Conservation (phyloP, 1,284 basidiomycete genomes). For the Schizophyllum amplum region DNA sequence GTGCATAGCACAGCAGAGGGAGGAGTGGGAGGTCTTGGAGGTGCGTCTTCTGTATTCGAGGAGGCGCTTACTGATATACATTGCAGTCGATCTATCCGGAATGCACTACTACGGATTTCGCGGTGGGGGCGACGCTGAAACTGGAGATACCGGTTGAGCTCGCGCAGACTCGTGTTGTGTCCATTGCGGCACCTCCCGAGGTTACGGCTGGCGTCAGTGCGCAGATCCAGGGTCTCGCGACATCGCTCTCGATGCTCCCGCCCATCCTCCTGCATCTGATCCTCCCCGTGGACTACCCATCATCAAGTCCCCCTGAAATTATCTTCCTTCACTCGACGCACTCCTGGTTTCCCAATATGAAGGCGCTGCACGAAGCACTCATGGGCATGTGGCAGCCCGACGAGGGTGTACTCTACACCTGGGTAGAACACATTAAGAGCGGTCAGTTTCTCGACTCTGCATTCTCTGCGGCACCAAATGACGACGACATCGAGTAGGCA, state of each 20-base stretch:
- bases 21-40: conserved; percentile 48
- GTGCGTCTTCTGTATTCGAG: conserved; percentile 23
- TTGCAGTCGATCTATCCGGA: conserved; percentile 67
- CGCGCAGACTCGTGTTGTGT: conserved; percentile 28
- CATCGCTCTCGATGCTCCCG: conserved; percentile 42
- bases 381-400: conserved; percentile 49
- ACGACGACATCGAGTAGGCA: conserved; percentile 16
- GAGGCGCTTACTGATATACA: conserved; percentile 4
- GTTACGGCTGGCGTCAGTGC: conserved; percentile 4
- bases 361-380: conserved; percentile 32
- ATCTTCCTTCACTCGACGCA: conserved; percentile 47
- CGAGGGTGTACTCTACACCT: conserved; percentile 54
- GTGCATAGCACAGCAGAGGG: neutral
- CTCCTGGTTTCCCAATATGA: conserved; percentile 45
- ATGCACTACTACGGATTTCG: conserved; percentile 39
- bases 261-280: conserved; percentile 49
- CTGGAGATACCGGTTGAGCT: conserved; percentile 62
- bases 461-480: conserved; percentile 32
- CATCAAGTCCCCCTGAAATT: conserved; percentile 42
- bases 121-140: conserved; percentile 30
- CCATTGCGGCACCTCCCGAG: conserved; percentile 23
- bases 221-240: conserved; percentile 10
- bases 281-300: conserved; percentile 53
- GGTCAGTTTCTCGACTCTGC: conserved; percentile 46
- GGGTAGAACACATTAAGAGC: conserved; percentile 62